Percentiles rank a stretch among this genome's conserved stretches.
Evolutionary conservation across 345 rosid species (phyloP).

Genomic region (Eucalyptus virginea): DNA sequence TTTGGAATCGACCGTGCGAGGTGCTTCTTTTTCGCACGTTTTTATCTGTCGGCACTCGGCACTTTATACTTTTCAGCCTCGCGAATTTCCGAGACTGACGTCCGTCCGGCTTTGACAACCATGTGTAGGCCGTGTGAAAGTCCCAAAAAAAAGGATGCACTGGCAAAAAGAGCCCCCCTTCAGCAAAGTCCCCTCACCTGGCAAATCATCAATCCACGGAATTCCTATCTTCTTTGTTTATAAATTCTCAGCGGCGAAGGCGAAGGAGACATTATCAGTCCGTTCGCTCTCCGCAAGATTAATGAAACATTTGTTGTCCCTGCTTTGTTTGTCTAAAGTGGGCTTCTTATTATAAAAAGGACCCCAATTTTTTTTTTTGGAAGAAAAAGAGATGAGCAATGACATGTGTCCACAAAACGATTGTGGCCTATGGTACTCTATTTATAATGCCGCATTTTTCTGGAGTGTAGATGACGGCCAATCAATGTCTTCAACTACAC

Average conservation of each 20-base stretch:
- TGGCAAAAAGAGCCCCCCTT: neutral
- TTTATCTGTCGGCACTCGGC: neutral
- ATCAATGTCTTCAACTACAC: neutral
- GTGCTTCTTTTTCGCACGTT: neutral
- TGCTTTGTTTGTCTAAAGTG: neutral
- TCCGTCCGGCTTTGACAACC: neutral
- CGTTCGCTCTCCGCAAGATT: neutral
- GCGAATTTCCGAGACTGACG: neutral
- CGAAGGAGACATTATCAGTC: neutral
- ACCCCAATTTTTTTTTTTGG: neutral
- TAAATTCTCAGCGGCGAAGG: neutral
- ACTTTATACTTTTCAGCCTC: neutral
- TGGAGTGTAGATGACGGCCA: neutral
- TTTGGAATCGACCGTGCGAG: neutral
- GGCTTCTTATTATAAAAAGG: neutral
- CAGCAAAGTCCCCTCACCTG: neutral
- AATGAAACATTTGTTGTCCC: neutral
- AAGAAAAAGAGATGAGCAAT: neutral
- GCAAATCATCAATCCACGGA: neutral
- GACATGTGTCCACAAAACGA: neutral
- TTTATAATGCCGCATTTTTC: neutral
- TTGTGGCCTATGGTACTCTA: neutral
- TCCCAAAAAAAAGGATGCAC: neutral
- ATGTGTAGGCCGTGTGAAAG: neutral
- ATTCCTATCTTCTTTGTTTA: neutral